These are phyloP conservation scores for Grammothele lineata DNA, from an alignment of 768 basidiomycete genomes.

Conservation along the genomic window DNA sequence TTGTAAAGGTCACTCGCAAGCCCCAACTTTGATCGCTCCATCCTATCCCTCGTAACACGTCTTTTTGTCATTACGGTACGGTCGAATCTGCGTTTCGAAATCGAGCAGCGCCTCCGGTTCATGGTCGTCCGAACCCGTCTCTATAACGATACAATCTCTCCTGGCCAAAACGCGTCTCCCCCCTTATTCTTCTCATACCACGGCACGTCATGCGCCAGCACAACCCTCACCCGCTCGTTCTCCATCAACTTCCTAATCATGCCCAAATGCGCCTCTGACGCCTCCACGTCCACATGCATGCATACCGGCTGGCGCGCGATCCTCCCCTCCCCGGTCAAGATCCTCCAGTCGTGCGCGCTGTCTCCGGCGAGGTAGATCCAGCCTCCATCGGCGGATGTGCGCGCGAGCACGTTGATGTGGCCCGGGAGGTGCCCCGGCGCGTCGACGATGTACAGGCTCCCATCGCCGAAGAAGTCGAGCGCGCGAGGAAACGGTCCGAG, in stretches of 20 bases:
- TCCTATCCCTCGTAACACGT: too few relatives aligned
- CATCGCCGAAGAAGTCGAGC: conserved; percentile 54
- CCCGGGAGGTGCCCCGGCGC: conserved; percentile 52
- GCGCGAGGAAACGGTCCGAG: conserved; percentile 49
- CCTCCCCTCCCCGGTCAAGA: neutral
- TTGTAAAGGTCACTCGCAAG: too few relatives aligned
- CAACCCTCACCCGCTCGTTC: conserved; percentile 37
- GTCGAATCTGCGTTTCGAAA: too few relatives aligned
- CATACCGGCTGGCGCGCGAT: conserved; percentile 2
- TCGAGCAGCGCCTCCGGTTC: too few relatives aligned
- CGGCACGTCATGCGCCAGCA: conserved; percentile 49
- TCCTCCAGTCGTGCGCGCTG: conserved; percentile 10
- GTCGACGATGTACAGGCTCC: conserved; percentile 53
- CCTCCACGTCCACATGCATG: conserved; percentile 1
- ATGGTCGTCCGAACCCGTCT: neutral
- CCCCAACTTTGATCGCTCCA: too few relatives aligned
- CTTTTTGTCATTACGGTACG: too few relatives aligned
- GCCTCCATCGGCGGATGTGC: conserved; percentile 48
- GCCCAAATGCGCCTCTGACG: neutral
- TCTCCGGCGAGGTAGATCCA: conserved; percentile 33
- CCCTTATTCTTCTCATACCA: conserved; percentile 48
- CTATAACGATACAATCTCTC: conserved; percentile 11
- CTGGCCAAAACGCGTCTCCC: conserved; percentile 34
- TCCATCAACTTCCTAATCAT: conserved; percentile 11
- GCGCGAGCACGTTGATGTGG: conserved; percentile 50